A percentile compares a stretch with the other conserved stretches of the same genome.
phyloP scores from a whole-genome alignment of 2,329 filamentous ascomycete genomes.

The Hypoxylon sp. region DNA sequence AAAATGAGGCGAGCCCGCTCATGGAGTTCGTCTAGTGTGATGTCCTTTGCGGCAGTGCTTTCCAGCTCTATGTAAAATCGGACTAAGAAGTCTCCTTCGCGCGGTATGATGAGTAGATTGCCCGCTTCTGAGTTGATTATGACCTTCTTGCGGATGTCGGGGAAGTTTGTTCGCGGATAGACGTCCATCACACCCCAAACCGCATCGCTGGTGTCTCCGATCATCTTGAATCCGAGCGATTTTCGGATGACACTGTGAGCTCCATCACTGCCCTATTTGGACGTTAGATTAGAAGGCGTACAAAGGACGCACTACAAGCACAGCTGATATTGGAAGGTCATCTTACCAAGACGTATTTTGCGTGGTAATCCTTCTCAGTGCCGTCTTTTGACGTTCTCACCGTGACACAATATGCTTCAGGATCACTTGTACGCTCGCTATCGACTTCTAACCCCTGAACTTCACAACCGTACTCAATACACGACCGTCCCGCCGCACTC shows the following conservation, averaged over 20 bases:
- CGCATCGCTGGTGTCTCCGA: conserved; percentile 58
- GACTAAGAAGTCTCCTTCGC: conserved; percentile 70
- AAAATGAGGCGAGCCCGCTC: conserved; percentile 67
- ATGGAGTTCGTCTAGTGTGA: conserved; percentile 69
- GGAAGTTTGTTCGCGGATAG: conserved; percentile 70
- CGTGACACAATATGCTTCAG: conserved; percentile 60
- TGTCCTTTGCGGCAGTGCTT: conserved; percentile 63
- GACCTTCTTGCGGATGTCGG: conserved; percentile 72
- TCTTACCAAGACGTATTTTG: conserved; percentile 68
- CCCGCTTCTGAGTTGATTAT: conserved; percentile 69
- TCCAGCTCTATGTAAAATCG: conserved; percentile 75
- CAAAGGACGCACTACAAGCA: background rate
- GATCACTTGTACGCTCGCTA: conserved; percentile 55
- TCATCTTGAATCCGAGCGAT: conserved; percentile 69
- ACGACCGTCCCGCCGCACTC: conserved; percentile 55
- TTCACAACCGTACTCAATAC: conserved; percentile 69
- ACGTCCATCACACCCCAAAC: conserved; percentile 63
- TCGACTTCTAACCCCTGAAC: conserved; percentile 68
- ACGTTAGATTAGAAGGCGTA: conserved; percentile 2
- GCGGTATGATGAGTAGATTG: conserved; percentile 73
- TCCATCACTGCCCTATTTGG: conserved; percentile 60
- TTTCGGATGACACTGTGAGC: conserved; percentile 68
- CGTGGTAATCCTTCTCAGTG: conserved; percentile 58
- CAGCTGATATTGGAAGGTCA: background rate
- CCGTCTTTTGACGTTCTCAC: conserved; percentile 62